Conservation (phyloP, 1,284 basidiomycete species). For the Inonotus obliquus region DNA sequence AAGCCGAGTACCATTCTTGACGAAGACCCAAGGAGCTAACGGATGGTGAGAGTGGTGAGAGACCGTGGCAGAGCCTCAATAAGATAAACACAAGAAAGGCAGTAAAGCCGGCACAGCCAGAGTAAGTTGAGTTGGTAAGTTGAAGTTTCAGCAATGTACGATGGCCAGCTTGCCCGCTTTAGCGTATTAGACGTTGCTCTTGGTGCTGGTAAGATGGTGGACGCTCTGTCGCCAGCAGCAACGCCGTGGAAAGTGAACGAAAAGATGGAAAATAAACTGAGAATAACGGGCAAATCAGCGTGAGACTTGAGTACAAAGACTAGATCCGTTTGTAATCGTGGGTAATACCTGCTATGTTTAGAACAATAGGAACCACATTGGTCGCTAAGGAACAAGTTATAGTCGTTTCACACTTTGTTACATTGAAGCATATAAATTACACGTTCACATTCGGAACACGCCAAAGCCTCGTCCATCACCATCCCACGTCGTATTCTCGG, state of each 20-base stretch:
- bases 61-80: not conserved
- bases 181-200: not conserved
- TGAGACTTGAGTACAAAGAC: not conserved
- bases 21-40: not conserved
- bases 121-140: not conserved
- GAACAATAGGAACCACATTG: not conserved
- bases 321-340: not conserved
- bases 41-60: not conserved
- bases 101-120: constrained; percentile 2
- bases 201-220: not conserved
- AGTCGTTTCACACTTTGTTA: not conserved
- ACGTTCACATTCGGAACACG: constrained; percentile 77
- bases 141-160: not conserved
- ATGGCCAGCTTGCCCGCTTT: not conserved
- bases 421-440: not conserved
- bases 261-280: not conserved
- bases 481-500: constrained; percentile 56
- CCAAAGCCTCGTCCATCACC: constrained; percentile 76
- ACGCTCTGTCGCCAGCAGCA: constrained; percentile 9
- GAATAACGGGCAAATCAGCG: not conserved
- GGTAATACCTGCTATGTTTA: not conserved
- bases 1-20: constrained; percentile 57
- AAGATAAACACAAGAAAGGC: constrained; percentile 5
- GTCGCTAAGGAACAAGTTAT: not conserved
- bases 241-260: constrained; percentile 5